Percentiles rank a stretch among this genome's conserved stretches.
phyloP scores from a whole-genome alignment of 306 rosid genomes.

The Elaeagnus macrophylla region DNA sequence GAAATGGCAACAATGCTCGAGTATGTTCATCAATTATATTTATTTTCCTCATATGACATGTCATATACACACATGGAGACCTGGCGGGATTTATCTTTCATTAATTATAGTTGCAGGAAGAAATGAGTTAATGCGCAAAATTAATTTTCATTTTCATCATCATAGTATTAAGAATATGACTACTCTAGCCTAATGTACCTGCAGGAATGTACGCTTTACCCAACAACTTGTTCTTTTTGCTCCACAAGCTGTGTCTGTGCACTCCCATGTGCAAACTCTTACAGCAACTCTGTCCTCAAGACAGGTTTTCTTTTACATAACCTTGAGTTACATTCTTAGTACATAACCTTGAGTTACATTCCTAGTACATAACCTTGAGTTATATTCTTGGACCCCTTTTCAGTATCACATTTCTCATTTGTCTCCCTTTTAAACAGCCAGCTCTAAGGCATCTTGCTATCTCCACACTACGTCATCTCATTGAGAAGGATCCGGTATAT shows the following conservation, averaged over 20 bases:
- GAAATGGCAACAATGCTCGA: slow-evolving; percentile 93
- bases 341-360: neutral
- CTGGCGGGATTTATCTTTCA: neutral
- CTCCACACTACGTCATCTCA: slow-evolving; percentile 85
- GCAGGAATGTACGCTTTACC: slow-evolving; percentile 91
- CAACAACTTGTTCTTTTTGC: slow-evolving; percentile 98
- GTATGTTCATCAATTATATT: slow-evolving; percentile 34
- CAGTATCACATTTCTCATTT: neutral
- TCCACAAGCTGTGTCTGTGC: slow-evolving; percentile 95
- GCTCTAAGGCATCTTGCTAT: slow-evolving; percentile 87
- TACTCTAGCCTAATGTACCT: slow-evolving; percentile 14
- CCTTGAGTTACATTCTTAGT: slow-evolving; percentile 10
- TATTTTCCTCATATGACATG: slow-evolving; percentile 7
- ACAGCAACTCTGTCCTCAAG: slow-evolving; percentile 43
- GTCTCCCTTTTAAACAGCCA: slow-evolving; percentile 50
- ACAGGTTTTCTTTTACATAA: slow-evolving; percentile 46
- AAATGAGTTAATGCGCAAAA: neutral
- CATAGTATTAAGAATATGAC: slow-evolving; percentile 1
- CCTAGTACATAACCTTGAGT: neutral
- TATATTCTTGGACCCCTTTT: too few relatives aligned
- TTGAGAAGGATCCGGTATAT: slow-evolving; percentile 90
- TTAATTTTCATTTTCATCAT: neutral
- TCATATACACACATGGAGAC: neutral
- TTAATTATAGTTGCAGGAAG: neutral
- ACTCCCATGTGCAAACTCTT: slow-evolving; percentile 48